These are phyloP conservation scores for Coelastrella sp. DNA, from an alignment of 139 green algal genomes.

Conservation along the genomic window DNA sequence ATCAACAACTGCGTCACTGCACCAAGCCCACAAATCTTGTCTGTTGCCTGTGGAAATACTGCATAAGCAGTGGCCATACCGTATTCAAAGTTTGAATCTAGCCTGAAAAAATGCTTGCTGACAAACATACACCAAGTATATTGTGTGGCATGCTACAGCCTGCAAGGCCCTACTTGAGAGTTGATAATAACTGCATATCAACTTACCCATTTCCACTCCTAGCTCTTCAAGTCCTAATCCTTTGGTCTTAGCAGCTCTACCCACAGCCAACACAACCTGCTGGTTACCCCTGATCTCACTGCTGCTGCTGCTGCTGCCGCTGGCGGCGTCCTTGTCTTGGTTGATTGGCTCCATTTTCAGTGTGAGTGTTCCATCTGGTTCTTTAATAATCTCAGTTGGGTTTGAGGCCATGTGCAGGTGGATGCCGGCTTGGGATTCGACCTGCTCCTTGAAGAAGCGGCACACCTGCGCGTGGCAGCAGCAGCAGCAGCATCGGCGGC, in stretches of 20 bases:
- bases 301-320: constrained; percentile 15
- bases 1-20: too few species aligned
- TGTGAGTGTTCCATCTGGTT: constrained; percentile 22
- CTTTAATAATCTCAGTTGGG: constrained; percentile 30
- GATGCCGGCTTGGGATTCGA: not conserved
- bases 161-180: not conserved
- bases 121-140: too few species aligned
- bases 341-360: not conserved
- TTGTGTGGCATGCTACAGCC: not conserved
- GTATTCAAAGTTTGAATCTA: too few species aligned
- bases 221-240: constrained; percentile 75
- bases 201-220: constrained; percentile 58
- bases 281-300: constrained; percentile 28
- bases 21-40: too few species aligned
- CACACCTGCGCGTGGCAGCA: constrained; percentile 15
- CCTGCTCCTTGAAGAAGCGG: constrained; percentile 19
- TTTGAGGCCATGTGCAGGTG: constrained; percentile 41
- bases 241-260: constrained; percentile 78
- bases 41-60: too few species aligned
- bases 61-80: too few species aligned
- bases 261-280: constrained; percentile 88
- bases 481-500: not conserved
- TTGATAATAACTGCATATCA: not conserved
- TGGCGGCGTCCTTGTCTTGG: not conserved
- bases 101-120: too few species aligned